Conservation (phyloP, 2,329 filamentous ascomycete species). For the Fusarium secorum region DNA sequence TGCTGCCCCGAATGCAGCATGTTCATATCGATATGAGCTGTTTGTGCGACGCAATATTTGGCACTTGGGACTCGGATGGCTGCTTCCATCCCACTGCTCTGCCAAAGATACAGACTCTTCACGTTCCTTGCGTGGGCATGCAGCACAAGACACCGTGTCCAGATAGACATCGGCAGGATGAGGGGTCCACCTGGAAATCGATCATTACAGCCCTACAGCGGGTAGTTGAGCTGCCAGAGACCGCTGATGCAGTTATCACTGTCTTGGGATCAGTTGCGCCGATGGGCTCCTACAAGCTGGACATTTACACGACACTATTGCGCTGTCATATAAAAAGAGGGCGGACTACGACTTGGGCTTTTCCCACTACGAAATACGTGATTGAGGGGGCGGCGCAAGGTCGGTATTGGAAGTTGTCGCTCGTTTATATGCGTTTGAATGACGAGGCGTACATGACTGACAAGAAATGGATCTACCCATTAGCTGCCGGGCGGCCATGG, state of each 20-base stretch:
- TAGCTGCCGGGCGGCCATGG: constrained; percentile 5
- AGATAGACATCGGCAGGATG: background rate
- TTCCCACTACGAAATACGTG: background rate
- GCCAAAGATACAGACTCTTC: background rate
- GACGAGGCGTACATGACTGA: background rate
- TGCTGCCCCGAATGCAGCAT: background rate
- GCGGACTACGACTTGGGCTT: background rate
- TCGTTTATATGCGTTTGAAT: background rate
- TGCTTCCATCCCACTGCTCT: background rate
- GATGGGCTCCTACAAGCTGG: background rate
- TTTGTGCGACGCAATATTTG: background rate
- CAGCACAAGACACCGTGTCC: background rate
- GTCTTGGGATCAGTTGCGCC: background rate
- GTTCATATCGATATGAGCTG: background rate
- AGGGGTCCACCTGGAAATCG: background rate
- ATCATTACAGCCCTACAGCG: background rate
- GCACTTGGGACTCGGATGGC: background rate
- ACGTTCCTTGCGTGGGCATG: background rate
- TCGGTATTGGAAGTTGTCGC: background rate
- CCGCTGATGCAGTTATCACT: background rate
- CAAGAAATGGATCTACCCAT: fast-evolving
- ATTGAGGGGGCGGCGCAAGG: fast-evolving
- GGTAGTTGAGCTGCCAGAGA: background rate
- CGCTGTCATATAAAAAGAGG: background rate
- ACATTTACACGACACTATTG: background rate